Evolutionary conservation across 768 basidiomycete species (phyloP).

Genomic region (Boletus subparvulus): DNA sequence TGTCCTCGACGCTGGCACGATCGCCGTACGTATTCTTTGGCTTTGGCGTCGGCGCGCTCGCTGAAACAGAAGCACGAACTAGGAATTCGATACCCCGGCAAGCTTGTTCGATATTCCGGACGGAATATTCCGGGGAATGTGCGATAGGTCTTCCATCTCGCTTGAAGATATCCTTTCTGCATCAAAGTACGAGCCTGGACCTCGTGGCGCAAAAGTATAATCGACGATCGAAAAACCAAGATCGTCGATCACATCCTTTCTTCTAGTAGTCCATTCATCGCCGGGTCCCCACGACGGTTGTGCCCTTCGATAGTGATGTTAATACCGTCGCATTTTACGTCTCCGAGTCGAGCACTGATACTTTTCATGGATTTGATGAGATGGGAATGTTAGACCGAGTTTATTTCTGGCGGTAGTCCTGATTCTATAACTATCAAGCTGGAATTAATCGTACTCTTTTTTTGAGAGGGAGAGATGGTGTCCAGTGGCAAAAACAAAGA

Average conservation of each 20-base stretch:
- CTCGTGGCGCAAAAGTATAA: background rate
- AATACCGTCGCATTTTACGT: too few species aligned
- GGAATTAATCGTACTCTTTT: too few species aligned
- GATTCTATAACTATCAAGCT: too few species aligned
- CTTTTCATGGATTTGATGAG: too few species aligned
- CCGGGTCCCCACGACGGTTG: too few species aligned
- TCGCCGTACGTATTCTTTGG: conserved; percentile 50
- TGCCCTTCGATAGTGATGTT: background rate
- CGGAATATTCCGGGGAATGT: conserved; percentile 85
- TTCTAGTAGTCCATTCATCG: too few species aligned
- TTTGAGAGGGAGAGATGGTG: too few species aligned
- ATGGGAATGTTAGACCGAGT: background rate
- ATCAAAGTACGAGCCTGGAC: conserved; percentile 14
- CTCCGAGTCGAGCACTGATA: too few species aligned
- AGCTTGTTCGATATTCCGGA: conserved; percentile 53
- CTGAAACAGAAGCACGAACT: background rate
- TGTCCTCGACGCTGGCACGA: conserved; percentile 78
- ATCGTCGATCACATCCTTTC: background rate
- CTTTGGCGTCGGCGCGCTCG: background rate
- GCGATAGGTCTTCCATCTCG: conserved; percentile 75
- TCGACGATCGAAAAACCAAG: too few species aligned
- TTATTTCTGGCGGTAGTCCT: background rate
- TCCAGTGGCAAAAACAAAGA: conserved; percentile 16
- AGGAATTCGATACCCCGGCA: conserved; percentile 81
- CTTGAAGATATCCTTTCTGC: conserved; percentile 61